phyloP scores from a whole-genome alignment of 805 yeast genomes.

The Ogataea henricii region DNA sequence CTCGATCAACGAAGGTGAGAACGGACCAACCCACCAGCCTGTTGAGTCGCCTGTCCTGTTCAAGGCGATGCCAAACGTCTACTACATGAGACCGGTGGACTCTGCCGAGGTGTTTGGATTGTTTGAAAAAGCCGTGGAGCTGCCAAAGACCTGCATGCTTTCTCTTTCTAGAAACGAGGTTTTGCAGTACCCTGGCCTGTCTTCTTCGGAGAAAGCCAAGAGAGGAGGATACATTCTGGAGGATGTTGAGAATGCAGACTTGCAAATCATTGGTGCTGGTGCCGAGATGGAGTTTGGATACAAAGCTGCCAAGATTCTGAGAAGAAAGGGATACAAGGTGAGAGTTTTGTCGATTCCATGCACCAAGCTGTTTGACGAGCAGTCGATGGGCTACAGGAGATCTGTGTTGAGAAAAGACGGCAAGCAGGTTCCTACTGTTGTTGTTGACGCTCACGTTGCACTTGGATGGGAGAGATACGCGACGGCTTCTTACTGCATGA shows the following conservation, averaged over 20 bases:
- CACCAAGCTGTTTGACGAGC: constrained; percentile 84
- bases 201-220: constrained; percentile 78
- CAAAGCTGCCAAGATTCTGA: constrained; percentile 77
- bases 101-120: constrained; percentile 88
- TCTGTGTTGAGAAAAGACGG: constrained; percentile 84
- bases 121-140: constrained; percentile 63
- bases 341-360: constrained; percentile 92
- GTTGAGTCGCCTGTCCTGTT: constrained; percentile 70
- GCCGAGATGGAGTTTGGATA: constrained; percentile 87
- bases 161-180: constrained; percentile 84
- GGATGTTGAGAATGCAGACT: constrained; percentile 62
- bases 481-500: constrained; percentile 94
- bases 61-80: constrained; percentile 78
- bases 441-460: constrained; percentile 91
- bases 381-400: constrained; percentile 76
- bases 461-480: constrained; percentile 93
- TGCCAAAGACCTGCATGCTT: constrained; percentile 62
- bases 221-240: constrained; percentile 91
- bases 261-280: constrained; percentile 82
- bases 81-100: constrained; percentile 92
- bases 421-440: constrained; percentile 74
- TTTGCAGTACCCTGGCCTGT: constrained; percentile 91
- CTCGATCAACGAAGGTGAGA: constrained; percentile 89
- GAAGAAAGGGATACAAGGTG: constrained; percentile 64
- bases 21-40: constrained; percentile 94